Conservation (phyloP, 2,329 filamentous ascomycete species). For the Verticillium klebahnii region DNA sequence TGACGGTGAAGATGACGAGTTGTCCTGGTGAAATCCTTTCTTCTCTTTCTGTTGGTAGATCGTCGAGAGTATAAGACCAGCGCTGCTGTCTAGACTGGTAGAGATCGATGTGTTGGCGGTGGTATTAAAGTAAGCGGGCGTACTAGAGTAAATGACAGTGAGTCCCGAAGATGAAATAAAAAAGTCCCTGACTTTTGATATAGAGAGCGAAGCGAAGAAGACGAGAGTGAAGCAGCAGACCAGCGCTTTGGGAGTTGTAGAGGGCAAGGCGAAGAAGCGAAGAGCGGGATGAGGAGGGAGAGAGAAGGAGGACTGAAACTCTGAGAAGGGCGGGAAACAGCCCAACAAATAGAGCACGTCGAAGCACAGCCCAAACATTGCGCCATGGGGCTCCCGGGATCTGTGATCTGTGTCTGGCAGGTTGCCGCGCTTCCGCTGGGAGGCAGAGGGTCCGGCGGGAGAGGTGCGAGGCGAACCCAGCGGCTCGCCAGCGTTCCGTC, state of each 20-base stretch:
- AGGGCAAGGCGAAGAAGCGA: constrained; percentile 25
- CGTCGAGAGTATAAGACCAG: constrained; percentile 1
- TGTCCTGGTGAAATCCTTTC: constrained; percentile 17
- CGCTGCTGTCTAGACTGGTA: constrained; percentile 1
- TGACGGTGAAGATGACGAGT: no score
- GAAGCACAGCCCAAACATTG: not conserved
- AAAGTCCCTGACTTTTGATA: not conserved
- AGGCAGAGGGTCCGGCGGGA: not conserved
- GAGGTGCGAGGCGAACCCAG: not conserved
- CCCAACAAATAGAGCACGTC: not conserved
- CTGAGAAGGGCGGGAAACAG: constrained; percentile 4
- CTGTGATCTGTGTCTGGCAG: not conserved
- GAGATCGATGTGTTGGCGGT: not conserved
- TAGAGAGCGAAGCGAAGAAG: constrained; percentile 1
- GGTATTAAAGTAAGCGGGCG: not conserved
- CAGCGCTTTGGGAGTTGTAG: constrained; percentile 39
- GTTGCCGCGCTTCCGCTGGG: not conserved
- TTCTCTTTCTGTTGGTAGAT: constrained; percentile 16
- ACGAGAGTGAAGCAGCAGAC: constrained; percentile 33
- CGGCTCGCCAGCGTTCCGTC: not conserved
- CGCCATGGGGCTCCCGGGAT: not conserved
- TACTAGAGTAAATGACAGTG: not conserved
- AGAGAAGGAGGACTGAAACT: constrained; percentile 12
- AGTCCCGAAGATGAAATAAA: not conserved
- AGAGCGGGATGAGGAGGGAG: constrained; percentile 12